phyloP scores from a whole-genome alignment of 2,329 filamentous ascomycete species.

The Claviceps lovelessii region DNA sequence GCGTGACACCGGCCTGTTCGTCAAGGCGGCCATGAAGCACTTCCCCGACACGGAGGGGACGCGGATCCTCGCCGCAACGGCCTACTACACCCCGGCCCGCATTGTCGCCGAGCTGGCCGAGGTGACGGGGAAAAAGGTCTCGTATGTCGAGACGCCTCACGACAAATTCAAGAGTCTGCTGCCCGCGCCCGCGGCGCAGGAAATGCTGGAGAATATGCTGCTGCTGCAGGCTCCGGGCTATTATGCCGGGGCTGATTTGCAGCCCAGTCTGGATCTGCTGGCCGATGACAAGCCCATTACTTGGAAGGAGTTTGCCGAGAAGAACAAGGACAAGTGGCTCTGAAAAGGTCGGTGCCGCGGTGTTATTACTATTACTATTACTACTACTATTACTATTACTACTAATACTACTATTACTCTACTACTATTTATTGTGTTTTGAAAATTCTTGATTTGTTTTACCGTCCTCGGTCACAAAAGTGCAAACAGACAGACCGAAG shows the following conservation, averaged over 20 bases:
- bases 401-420: too few relatives aligned
- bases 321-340: constrained; percentile 17
- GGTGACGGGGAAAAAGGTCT: constrained; percentile 20
- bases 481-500: too few relatives aligned
- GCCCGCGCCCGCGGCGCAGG: constrained; percentile 14
- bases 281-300: constrained; percentile 21
- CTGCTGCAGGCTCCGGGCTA: constrained; percentile 28
- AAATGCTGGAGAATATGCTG: constrained; percentile 29
- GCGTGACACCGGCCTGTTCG: constrained; percentile 26
- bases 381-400: too few relatives aligned
- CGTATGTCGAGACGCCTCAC: constrained; percentile 16
- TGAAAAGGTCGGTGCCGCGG: too few relatives aligned
- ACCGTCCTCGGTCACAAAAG: too few relatives aligned
- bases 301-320: constrained; percentile 23
- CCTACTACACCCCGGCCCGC: constrained; percentile 21
- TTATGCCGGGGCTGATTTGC: constrained; percentile 21
- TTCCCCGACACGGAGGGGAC: constrained; percentile 20
- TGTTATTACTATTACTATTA: too few relatives aligned
- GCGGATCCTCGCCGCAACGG: constrained; percentile 21
- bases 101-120: constrained; percentile 21
- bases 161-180: constrained; percentile 24
- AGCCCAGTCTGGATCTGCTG: constrained; percentile 18
- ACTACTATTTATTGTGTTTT: too few relatives aligned
- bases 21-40: constrained; percentile 20
- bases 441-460: too few relatives aligned